Base-by-base conservation (phyloP, 805 yeast species). In the Spathaspora gorwiae region DNA sequence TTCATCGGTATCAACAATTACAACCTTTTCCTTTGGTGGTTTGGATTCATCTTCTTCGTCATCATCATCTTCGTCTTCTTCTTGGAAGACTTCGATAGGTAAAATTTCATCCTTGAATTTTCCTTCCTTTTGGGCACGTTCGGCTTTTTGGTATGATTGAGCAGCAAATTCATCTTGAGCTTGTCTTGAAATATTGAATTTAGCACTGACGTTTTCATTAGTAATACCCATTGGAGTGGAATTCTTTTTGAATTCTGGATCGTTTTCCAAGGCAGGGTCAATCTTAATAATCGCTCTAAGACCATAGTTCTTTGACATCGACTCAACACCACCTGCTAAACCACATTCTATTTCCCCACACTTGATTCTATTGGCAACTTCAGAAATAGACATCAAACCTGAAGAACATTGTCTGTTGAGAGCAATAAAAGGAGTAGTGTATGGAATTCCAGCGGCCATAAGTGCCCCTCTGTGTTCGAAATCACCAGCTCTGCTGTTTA, bases 221-320 rank as follows among this genome's bases (percentile, higher is more conserved):
- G 98, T 90, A 58, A 84, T 82, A 39, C 98, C 98, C 98, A 92
- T 92, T 53, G 98, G 97, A 51, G 92, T 80, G 65, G 84, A 70
- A 68, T 97, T 90, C 65, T 82, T 83, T 52, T 59, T 64, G 65
- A 70, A 62, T 55, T 68, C 72, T 26, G 60, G 52, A 52, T 70
- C 45, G 26, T 68, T 68, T 47, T 57, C 61, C 51, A 68, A 56
- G 40, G 59, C 66, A n/a, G 51, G 43, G 66, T 66, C 70, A 31
- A 69, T 57, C 59, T 64, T 60, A 42, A 88, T 83, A 48, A 84
- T 70, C 35, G 92, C 80, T 54, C 78, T 78, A 19, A 94, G 87
- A n/a, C 95, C 95, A 64, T 87, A 90, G 70, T 84, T 84, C 57
- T 77, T 73, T n/a, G 95, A 77, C 98, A 92, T 92, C 53, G 95